Evolutionary conservation across 148 eudicot species (phyloP).

Genomic region (Silene latifolia): DNA sequence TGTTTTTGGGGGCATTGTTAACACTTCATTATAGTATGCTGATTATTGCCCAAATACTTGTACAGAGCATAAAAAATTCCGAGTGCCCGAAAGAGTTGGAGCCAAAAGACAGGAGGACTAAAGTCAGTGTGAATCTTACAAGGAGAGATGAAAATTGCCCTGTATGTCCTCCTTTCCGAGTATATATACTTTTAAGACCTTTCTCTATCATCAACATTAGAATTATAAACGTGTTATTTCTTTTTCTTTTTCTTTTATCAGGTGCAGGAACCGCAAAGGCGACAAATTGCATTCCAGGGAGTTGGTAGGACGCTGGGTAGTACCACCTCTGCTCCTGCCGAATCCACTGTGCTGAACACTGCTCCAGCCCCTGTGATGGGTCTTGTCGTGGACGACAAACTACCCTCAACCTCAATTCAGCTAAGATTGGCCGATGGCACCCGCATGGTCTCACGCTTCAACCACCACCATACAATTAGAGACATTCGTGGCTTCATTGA

Average conservation of each 20-base stretch:
- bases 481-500: conserved; percentile 73
- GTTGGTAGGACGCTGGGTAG: conserved; percentile 62
- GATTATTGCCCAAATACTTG: not conserved
- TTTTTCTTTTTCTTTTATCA: conserved; percentile 12
- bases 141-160: conserved; percentile 59
- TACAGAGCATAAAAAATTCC: conserved; percentile 68
- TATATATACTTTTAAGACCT: not conserved
- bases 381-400: conserved; percentile 48
- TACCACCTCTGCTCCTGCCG: conserved; percentile 23
- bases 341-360: conserved; percentile 22
- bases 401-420: conserved; percentile 74
- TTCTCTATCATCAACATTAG: not conserved
- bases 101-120: conserved; percentile 50
- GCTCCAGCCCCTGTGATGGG: conserved; percentile 59
- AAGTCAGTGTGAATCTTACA: conserved; percentile 50
- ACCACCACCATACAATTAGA: conserved; percentile 56
- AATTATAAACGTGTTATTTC: not conserved
- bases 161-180: conserved; percentile 31
- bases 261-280: conserved; percentile 54
- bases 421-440: conserved; percentile 80
- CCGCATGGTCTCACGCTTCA: conserved; percentile 72
- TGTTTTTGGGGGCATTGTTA: no score
- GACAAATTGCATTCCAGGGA: conserved; percentile 50
- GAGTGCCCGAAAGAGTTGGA: conserved; percentile 78
- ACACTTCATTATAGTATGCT: not conserved